Evolutionary conservation across 140 eudicot genomes (phyloP).

Genomic region (Oenanthe javanica): DNA sequence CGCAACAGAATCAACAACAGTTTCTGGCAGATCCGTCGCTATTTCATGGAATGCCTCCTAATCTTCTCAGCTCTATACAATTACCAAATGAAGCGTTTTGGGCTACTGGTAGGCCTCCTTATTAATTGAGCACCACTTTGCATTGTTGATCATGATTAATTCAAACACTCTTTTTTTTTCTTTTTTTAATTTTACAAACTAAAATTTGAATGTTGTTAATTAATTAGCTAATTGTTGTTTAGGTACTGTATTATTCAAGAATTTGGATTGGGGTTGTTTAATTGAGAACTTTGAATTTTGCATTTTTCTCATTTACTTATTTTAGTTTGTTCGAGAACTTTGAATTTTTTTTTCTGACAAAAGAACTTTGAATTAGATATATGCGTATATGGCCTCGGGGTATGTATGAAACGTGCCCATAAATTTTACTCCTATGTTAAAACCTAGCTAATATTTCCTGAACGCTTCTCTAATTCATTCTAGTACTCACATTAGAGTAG

Average conservation of each 20-base stretch:
- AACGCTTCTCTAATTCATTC: neutral
- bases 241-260: neutral
- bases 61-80: constrained; percentile 3
- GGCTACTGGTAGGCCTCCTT: constrained; percentile 10
- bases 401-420: neutral
- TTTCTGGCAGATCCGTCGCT: neutral
- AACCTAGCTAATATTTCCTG: neutral
- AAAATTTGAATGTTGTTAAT: neutral
- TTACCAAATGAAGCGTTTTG: neutral
- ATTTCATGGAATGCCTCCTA: neutral
- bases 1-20: neutral
- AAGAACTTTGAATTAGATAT: no score
- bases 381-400: no score
- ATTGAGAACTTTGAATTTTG: neutral
- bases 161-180: neutral
- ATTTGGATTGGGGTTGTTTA: neutral
- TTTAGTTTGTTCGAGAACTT: neutral
- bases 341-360: no score
- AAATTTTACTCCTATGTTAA: neutral
- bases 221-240: neutral
- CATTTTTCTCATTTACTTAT: no score
- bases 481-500: no score
- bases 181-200: neutral
- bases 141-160: neutral
- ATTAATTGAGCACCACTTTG: neutral